Base-by-base conservation (phyloP, 1,139 yeast species). In the Lizanozyma gosingica region DNA sequence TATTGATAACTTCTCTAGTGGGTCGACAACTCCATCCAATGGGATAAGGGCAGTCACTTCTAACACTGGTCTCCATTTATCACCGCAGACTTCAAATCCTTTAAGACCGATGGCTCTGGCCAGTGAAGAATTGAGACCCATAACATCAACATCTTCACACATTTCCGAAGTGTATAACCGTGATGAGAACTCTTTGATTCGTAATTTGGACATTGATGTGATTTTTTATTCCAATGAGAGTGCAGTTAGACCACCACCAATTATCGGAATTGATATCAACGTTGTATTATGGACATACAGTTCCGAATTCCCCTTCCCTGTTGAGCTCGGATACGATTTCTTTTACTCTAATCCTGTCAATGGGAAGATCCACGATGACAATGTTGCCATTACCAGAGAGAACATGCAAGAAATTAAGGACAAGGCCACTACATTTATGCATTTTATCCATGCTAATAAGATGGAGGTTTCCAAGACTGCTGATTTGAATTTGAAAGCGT, bases 271-370 rank as follows among this genome's bases (percentile, higher is more conserved):
- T 14, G 74, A 67, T 14, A 48, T 60, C 18, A 67, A 66, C 44
- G 50, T 70, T 11, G 65, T 69, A 1, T 56, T 64, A 6, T 70
- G 75, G 75, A 55, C 75, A 2, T 67, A 64, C 47, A 54, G 57
- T 37, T 55, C 73, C 2, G 73, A 68, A 35, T 67, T 62, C 44
- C 73, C 75, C 1, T 48, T 70, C 33, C 74, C 74, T 2, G 55
- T 66, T 42, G 59, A 58, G 36, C 47, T 70, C 17, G 65, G 63
- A 4, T 67, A 67, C 44, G 76, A 70, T 46, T 69, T 70, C 48
- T 68, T 68, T 49, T 68, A 69, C 48, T 53, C 61, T 4, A 52
- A 56, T 18, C 56, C 60, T 2, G 43, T 48, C n/a, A 50, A 49
- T 15, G 46, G 44, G 9, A 44, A 41, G n/a, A 41, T 47, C 4